Base-by-base conservation (phyloP, 2,329 filamentous ascomycete species). In the Epichloe bromicola region DNA sequence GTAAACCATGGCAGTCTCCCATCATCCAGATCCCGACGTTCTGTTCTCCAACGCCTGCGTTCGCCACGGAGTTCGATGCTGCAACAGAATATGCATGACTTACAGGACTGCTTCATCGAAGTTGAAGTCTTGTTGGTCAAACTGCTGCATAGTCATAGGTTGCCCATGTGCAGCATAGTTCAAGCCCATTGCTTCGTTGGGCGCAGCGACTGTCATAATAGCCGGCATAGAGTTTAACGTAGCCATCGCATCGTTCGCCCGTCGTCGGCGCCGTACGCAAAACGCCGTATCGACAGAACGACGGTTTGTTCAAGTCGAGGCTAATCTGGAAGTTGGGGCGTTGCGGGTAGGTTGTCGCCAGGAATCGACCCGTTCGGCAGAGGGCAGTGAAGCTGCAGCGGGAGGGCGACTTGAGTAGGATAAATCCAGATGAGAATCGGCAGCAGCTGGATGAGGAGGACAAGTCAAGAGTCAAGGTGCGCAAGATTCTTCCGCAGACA, bases 101-200 rank as follows among this genome's bases (percentile, higher is more conserved):
- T 67, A 80, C 77, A 81, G 67, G 44, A 80, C 65, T 42, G 75
- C 69, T 20, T 80, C 77, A 58, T 80, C 76, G 65, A 80, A 80
- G 50, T 64, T 63, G 44, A 79, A 63, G 38, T 76, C 74, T 40
- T 70, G 67, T 40, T 70, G 67, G 46, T 78, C 74, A 56, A 80
- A 79, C 15, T 67, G 67, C 23, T 76, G 75, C 58, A 79, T 74
- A 19, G 63, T 63, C 57, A 76, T 64, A 42, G 61, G 51, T 53
- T 68, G 64, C 48, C 65, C 67, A 17, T 34, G 47, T 42, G 61
- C 60, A 39, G 59, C 60, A 56, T 66, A 64, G 55, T 70, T 72
- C 64, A 79, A 64, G 55, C 64, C 65, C 65, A 78, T 71, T 56
- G 65, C 61, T 57, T 77, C 73, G 61, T 64, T 67, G 55, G 68